Evolutionary conservation across 73 alveolate species (phyloP), one percentile per base, ranked within the genome.

Genomic region (Stentor roeselii): DNA sequence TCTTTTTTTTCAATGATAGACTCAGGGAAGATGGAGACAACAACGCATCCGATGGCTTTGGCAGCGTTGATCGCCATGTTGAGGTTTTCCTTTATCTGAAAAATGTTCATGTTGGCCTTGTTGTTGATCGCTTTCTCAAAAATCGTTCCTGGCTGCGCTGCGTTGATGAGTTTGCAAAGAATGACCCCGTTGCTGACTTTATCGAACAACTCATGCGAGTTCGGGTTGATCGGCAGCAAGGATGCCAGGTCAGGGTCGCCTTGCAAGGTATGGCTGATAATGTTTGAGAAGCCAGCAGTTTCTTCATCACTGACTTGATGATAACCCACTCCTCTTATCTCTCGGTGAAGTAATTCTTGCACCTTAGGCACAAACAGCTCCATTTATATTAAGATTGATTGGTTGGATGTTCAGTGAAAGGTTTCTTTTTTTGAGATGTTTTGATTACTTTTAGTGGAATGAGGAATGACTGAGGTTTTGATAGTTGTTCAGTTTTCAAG

Each of bases 31-130:
- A 94, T 95, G 58, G 93, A 90, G 61, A 94, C 93, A 41, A 92
- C 89, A 38, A 89, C 90, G 84, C 96, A 92, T 32, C 99, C 99
- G 41, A 96, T 93, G 30, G 98, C 89, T 88, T 94, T 95, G 61
- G 97, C 95, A 40, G 99, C 97, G 75, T 91, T 75, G 6, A 96
- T 89, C 36, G 99, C 99, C 60, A 96, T 83, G 87, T 95, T 96
- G 39, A 96, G 91, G 94, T 96, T 91, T 78, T 93, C 99, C 59
- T 93, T 96, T 42, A 89, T 87, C 84, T 92, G 94, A 78, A 86
- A 94, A 75, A 92, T 83, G 75, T 93, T 95, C 87, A 96, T 82
- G 50, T 87, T 92, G 76, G 91, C 89, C 91, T 95, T 94, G 14
- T 67, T 88, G 86, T 88, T 89, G n/a, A 96, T 85, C 50, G 97